Evolutionary conservation across 139 green algal species (phyloP).

Genomic region (Eudorina sp.): DNA sequence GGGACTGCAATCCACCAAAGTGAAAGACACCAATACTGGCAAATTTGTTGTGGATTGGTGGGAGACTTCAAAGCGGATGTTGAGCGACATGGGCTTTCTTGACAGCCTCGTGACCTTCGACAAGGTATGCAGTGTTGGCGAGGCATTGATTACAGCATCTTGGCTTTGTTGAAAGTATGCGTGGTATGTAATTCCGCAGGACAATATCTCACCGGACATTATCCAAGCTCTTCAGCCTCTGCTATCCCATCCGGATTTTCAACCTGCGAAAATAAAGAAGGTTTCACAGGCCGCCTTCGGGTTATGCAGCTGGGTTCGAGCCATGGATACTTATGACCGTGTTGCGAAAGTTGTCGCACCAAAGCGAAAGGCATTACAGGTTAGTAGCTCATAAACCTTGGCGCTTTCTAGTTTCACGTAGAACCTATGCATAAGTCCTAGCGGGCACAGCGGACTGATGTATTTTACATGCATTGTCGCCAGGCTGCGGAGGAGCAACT

Average conservation of each 20-base stretch:
- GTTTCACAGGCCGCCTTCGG: conserved; percentile 79
- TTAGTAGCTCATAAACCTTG: neutral
- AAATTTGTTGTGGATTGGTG: conserved; percentile 81
- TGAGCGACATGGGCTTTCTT: conserved; percentile 82
- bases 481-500: conserved; percentile 43
- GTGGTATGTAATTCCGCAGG: conserved; percentile 51
- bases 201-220: conserved; percentile 69
- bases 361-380: conserved; percentile 72
- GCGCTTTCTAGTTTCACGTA: neutral
- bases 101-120: conserved; percentile 79
- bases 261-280: conserved; percentile 78
- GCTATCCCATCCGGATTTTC: conserved; percentile 66
- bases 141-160: neutral
- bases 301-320: conserved; percentile 83
- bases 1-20: conserved; percentile 69
- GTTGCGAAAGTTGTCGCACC: conserved; percentile 80
- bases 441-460: neutral
- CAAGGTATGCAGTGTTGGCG: conserved; percentile 61
- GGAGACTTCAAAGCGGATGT: conserved; percentile 77
- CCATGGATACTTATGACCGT: conserved; percentile 86
- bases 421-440: neutral
- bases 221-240: conserved; percentile 56
- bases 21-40: conserved; percentile 75
- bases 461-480: conserved; percentile 10
- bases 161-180: conserved; percentile 4